Evolutionary conservation across 225 moss, liverwort and hornwort species (phyloP), one percentile per base, ranked within the genome.

Genomic region (Neckera pumila): DNA sequence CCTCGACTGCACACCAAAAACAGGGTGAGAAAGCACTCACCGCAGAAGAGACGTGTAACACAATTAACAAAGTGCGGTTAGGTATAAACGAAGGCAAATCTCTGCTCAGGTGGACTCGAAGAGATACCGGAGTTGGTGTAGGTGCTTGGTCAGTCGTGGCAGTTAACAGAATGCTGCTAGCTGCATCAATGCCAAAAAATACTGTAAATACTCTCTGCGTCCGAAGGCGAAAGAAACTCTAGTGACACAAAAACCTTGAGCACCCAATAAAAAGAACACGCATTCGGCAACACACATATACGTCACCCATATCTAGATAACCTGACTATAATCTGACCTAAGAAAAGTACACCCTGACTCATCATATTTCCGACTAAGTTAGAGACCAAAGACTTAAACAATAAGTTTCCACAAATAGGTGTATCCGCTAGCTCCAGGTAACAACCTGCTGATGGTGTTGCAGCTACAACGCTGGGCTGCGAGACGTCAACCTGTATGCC

Each of bases 1-100:
- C 82, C 98, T 95, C 49, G 97, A 95, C 96, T 97, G 88, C 70
- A 90, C 27, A 76, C 42, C 51, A 11, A 64, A 82, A 59, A 47
- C 42, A 30, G 20, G 43, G 49, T 83, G 67, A 92, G 76, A 74
- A 56, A 86, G 38, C 30, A 73, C 31, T 80, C 81, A 63, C 28
- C 47, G 79, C 21, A 71, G 30, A 62, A 56, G 53, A 53, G 63
- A 61, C 58, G 51, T 82, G 26, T 7, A 58, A 75, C 80, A 76
- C 33, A 76, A 61, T n/a, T 17, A 5, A 84, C 33, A 59, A 58
- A 18, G 57, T 14, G 80, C 26, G 34, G 26, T 18, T 67, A 69
- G 31, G 57, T 61, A 2, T 59, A n/a, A 83, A 80, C 18, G 17
- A 79, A 25, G 54, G 47, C 22, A 66, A 69, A 47, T 61, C 47